Base-by-base conservation (phyloP, 768 basidiomycete genomes). In the Candolleomyces aberdarensis region DNA sequence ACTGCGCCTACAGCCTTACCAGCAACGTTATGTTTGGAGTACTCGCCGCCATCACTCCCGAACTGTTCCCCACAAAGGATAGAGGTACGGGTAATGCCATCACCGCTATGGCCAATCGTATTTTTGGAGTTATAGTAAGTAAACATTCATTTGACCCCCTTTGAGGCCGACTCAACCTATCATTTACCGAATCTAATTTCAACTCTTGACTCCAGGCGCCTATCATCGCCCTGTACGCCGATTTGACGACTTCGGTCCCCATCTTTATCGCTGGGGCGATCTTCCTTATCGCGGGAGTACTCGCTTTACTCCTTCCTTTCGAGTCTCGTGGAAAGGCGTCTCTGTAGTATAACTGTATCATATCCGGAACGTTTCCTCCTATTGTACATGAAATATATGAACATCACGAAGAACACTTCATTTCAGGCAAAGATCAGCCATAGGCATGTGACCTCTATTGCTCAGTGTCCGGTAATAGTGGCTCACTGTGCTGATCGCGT, bases 1-100 rank as follows among this genome's bases (percentile, higher is more conserved):
- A 92, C 72, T 92, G 89, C 67, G 88, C 82, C 9, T 89, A 88
- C 63, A 79, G 75, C n/a, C 87, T 88, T 55, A 68, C 68, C 8
- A 71, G 70, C 57, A 73, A 88, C 78, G 82, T 88, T 62, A 91
- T 90, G 88, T 91, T 87, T 55, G 87, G 89, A 5, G 88, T 91
- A 1, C 66, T 91, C 46, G 90, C 88, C 65, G 86, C 88, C 17
- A 71, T 88, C 53, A 84, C 88, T 0, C 83, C 88, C 0, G 88
- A 91, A 70, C 75, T 88, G 5, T 89, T 89, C 69, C 85, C 86
- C 13, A 85, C 86, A 31, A 88, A 88, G 67, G 83, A 89, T 70
- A 78, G 89, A 29, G 89, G 90, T 1, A 91, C 89, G 0, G 89
- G 89, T 2, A 88, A 87, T 62, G 86, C 85, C 5, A 71, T 91